Conservation (phyloP, 768 basidiomycete species). For the Leccinum rimulosum region DNA sequence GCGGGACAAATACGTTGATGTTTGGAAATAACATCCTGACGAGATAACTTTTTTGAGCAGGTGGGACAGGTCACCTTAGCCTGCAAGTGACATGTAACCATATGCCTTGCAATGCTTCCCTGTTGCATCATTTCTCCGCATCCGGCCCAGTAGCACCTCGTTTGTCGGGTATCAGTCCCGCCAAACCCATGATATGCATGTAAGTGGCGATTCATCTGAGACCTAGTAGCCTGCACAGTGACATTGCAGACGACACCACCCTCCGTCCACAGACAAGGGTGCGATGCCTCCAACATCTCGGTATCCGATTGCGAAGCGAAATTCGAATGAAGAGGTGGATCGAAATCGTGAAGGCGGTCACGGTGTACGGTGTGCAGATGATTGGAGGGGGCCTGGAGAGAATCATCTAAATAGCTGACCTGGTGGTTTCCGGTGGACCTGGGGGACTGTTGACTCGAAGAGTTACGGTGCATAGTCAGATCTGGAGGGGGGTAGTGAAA, state of each 20-base stretch:
- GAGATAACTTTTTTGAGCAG: constrained; percentile 29
- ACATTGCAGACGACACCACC: constrained; percentile 10
- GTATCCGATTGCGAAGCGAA: constrained; percentile 1
- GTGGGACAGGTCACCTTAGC: constrained; percentile 27
- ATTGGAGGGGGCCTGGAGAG: background rate
- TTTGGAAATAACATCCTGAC: constrained; percentile 27
- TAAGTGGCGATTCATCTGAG: constrained; percentile 27
- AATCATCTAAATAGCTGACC: constrained; percentile 1
- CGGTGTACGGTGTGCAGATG: background rate
- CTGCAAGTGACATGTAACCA: constrained; percentile 27
- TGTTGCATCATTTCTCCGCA: constrained; percentile 26
- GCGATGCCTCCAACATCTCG: constrained; percentile 2
- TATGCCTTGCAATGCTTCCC: constrained; percentile 28
- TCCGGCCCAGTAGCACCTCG: constrained; percentile 20
- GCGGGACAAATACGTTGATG: constrained; percentile 26
- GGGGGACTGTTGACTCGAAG: background rate
- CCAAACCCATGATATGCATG: constrained; percentile 22
- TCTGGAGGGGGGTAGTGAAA: background rate
- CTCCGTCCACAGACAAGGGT: constrained; percentile 23
- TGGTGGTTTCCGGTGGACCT: constrained; percentile 1
- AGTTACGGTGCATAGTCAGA: background rate
- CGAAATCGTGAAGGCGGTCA: background rate
- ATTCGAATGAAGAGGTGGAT: background rate
- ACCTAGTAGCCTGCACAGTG: constrained; percentile 23
- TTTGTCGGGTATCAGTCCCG: constrained; percentile 21